A percentile compares a stretch with the other conserved stretches of the same genome.
Conservation (phyloP, 2,329 filamentous ascomycete species). For the Mollisiaceae sp. region DNA sequence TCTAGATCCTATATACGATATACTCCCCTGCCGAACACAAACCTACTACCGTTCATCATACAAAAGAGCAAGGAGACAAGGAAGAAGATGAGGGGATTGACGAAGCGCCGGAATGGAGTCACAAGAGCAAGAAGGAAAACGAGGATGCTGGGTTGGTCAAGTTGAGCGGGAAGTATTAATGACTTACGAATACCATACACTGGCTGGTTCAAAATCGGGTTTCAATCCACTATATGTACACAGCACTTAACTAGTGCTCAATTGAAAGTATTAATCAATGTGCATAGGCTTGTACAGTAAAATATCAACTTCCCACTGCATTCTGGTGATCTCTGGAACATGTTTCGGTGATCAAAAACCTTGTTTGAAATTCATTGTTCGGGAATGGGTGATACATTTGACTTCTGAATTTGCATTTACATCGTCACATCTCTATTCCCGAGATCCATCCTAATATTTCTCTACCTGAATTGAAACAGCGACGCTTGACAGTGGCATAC, state of each 20-base stretch:
- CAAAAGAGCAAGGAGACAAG: conserved; percentile 66
- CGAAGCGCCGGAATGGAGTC: conserved; percentile 64
- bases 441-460: too few species aligned
- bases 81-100: conserved; percentile 66
- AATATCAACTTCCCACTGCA: not conserved
- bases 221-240: not conserved
- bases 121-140: conserved; percentile 61
- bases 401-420: too few species aligned
- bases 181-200: not conserved
- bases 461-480: too few species aligned
- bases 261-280: not conserved
- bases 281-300: not conserved
- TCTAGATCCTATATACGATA: conserved; percentile 61
- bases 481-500: too few species aligned
- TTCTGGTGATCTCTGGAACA: too few species aligned
- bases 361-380: too few species aligned
- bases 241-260: not conserved
- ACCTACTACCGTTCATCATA: conserved; percentile 62
- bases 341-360: too few species aligned
- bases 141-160: conserved; percentile 60
- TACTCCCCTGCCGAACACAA: conserved; percentile 68
- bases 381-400: too few species aligned
- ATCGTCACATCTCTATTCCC: too few species aligned
- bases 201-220: too few species aligned
- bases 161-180: conserved; percentile 39